Percentiles rank a stretch among this genome's conserved stretches.
These are phyloP conservation scores for Apostasia ramifera DNA, from an alignment of 106 monocot species.

Conservation along the genomic window DNA sequence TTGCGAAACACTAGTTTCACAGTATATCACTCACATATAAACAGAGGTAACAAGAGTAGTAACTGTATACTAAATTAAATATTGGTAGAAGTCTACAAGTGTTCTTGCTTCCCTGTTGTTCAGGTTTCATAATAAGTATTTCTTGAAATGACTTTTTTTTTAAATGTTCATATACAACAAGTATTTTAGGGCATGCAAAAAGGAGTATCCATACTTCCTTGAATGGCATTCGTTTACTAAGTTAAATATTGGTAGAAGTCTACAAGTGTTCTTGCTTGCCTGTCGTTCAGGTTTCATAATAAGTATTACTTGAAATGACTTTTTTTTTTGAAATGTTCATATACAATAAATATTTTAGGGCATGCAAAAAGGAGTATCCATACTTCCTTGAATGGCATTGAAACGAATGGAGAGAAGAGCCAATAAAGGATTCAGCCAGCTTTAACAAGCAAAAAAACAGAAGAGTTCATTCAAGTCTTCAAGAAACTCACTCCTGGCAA, in stretches of 20 bases:
- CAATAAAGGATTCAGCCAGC: background rate
- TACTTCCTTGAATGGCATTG: background rate
- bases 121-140: background rate
- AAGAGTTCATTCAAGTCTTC: slow-evolving; percentile 1
- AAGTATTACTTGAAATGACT: no score
- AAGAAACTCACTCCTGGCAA: slow-evolving; percentile 71
- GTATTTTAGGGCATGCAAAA: background rate
- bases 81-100: background rate
- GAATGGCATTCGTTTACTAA: background rate
- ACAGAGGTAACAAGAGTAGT: background rate
- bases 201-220: background rate
- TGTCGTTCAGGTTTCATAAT: background rate
- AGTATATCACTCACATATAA: background rate
- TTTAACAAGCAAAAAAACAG: background rate
- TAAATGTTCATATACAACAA: no score
- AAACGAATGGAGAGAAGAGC: background rate
- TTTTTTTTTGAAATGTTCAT: no score
- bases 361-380: background rate
- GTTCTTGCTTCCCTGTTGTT: background rate
- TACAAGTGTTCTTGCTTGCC: background rate
- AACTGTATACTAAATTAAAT: background rate
- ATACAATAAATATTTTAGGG: no score
- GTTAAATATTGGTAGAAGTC: background rate
- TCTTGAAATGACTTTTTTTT: no score
- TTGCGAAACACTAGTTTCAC: no score